Conservation (phyloP, 2,329 filamentous ascomycete genomes). For the Zasmidium citrigriseum region DNA sequence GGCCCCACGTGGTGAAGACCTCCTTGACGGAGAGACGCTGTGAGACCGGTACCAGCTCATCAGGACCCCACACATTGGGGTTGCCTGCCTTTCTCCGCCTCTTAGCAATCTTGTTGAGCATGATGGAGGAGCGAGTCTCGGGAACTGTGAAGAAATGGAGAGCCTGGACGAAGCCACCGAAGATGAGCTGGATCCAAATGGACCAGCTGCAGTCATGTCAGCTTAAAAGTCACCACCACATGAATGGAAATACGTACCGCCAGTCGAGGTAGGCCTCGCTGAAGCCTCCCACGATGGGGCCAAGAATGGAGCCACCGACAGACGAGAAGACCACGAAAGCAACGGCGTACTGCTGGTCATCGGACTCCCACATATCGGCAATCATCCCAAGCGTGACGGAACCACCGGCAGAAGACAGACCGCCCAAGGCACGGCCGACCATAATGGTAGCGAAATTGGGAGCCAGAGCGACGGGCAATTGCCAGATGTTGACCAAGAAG, state of each 20-base stretch:
- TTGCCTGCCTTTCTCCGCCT: conserved; percentile 63
- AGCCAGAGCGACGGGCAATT: conserved; percentile 50
- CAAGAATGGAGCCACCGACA: conserved; percentile 39
- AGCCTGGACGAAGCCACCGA: conserved; percentile 70
- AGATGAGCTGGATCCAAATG: conserved; percentile 87
- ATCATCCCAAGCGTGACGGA: conserved; percentile 68
- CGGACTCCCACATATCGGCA: conserved; percentile 64
- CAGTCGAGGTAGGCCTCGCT: conserved; percentile 55
- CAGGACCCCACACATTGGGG: conserved; percentile 69
- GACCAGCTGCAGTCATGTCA: conserved; percentile 57
- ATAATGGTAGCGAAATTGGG: conserved; percentile 49
- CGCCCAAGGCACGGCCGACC: conserved; percentile 53
- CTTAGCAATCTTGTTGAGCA: conserved; percentile 80
- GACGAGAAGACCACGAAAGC: conserved; percentile 57
- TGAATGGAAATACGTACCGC: conserved; percentile 42
- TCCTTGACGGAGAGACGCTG: conserved; percentile 47
- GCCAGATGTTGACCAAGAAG: conserved; percentile 57
- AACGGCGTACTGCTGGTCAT: conserved; percentile 63
- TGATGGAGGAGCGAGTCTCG: conserved; percentile 75
- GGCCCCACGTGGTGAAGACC: conserved; percentile 57
- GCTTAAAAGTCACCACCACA: not conserved
- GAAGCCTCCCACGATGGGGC: conserved; percentile 40
- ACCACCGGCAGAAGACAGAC: conserved; percentile 64
- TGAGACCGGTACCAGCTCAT: conserved; percentile 61
- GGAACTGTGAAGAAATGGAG: conserved; percentile 65